phyloP scores from a whole-genome alignment of 345 rosid genomes.

The Pseudoturritis turrita region DNA sequence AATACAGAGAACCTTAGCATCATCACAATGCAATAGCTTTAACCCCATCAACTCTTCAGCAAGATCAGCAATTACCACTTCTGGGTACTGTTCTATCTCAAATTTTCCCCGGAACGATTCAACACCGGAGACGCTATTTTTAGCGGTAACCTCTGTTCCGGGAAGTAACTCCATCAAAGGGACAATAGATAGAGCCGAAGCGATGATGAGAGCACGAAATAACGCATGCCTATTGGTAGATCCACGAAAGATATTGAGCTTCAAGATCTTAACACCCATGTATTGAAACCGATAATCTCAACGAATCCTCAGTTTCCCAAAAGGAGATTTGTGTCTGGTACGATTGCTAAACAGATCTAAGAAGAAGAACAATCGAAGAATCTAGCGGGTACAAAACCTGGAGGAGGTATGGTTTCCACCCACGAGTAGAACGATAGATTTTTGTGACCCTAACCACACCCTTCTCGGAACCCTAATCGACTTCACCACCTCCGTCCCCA shows the following conservation, averaged over 20 bases:
- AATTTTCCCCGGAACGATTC: conserved; percentile 41
- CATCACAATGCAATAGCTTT: conserved; percentile 37
- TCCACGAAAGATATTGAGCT: conserved; percentile 45
- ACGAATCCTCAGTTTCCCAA: background rate
- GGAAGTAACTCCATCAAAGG: conserved; percentile 46
- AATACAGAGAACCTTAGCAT: conserved; percentile 55
- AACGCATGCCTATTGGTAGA: conserved; percentile 55
- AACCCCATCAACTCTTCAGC: conserved; percentile 45
- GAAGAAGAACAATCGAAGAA: background rate
- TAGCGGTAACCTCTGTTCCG: conserved; percentile 15
- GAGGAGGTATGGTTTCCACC: conserved; percentile 95
- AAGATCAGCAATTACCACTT: conserved; percentile 38
- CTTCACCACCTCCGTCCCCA: conserved; percentile 33
- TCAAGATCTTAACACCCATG: conserved; percentile 51
- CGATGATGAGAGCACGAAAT: conserved; percentile 44
- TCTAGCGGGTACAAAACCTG: conserved; percentile 84
- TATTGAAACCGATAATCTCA: background rate
- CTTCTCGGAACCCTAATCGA: conserved; percentile 20
- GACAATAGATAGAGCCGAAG: conserved; percentile 40
- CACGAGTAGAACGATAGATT: conserved; percentile 75
- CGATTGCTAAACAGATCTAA: conserved; percentile 5
- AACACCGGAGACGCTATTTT: conserved; percentile 31
- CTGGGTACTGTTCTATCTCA: conserved; percentile 33
- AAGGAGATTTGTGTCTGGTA: conserved; percentile 30
- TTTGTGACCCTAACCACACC: conserved; percentile 36